These are phyloP conservation scores for Paragyromitra xinjiangensis DNA, from an alignment of 495 filamentous ascomycete genomes.

Conservation along the genomic window DNA sequence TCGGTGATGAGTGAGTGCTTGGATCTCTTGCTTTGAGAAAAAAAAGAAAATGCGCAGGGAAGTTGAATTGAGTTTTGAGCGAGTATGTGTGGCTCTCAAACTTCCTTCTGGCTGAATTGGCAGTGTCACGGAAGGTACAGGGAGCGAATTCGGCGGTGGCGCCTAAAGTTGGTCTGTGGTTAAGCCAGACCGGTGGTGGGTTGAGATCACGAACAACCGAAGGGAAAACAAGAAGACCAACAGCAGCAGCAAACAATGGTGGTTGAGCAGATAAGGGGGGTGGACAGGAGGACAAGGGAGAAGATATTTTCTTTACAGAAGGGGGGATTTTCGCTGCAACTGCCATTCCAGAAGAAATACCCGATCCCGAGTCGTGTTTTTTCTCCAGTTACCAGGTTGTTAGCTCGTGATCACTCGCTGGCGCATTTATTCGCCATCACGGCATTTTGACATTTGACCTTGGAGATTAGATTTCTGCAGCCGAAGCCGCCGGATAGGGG, in stretches of 20 bases:
- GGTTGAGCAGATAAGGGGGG: slow-evolving; percentile 7
- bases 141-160: slow-evolving; percentile 30
- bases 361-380: slow-evolving; percentile 41
- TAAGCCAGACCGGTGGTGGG: slow-evolving; percentile 19
- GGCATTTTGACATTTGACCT: slow-evolving; percentile 39
- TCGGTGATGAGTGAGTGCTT: slow-evolving; percentile 30
- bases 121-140: slow-evolving; percentile 26
- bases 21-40: slow-evolving; percentile 27
- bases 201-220: slow-evolving; percentile 34
- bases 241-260: slow-evolving; percentile 19
- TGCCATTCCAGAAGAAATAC: slow-evolving; percentile 32
- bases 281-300: slow-evolving; percentile 3
- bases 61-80: slow-evolving; percentile 14
- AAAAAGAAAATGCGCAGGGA: slow-evolving; percentile 45
- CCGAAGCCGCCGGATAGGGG: slow-evolving; percentile 28
- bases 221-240: slow-evolving; percentile 14
- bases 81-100: slow-evolving; percentile 24
- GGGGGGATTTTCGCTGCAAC: slow-evolving; percentile 39
- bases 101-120: slow-evolving; percentile 38
- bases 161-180: slow-evolving; percentile 40
- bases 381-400: slow-evolving; percentile 45
- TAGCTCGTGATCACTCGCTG: slow-evolving; percentile 44
- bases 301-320: slow-evolving; percentile 3
- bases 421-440: slow-evolving; percentile 45
- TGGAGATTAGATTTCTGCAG: slow-evolving; percentile 48